phyloP scores from a whole-genome alignment of 2,329 filamentous ascomycete genomes.

The Colletotrichum echinochloae region DNA sequence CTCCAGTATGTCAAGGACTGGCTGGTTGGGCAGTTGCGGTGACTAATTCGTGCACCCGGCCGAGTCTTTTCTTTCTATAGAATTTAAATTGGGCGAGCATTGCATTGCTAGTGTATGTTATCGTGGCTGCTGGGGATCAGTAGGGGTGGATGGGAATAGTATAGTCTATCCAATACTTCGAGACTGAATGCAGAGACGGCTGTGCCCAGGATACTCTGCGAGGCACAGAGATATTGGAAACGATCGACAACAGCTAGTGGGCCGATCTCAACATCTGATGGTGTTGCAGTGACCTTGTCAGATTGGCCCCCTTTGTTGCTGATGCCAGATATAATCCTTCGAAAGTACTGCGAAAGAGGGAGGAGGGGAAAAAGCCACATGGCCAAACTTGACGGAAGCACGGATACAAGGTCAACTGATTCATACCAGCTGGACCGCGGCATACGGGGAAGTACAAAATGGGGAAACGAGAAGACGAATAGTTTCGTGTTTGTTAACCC shows the following conservation, averaged over 20 bases:
- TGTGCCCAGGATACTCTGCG: neutral
- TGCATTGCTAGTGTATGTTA: neutral
- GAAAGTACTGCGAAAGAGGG: too few species aligned
- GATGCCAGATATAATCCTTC: slow-evolving; percentile 7
- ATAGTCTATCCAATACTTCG: slow-evolving; percentile 6
- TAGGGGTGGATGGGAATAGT: neutral
- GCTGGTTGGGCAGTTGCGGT: slow-evolving; percentile 19
- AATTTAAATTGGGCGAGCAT: neutral
- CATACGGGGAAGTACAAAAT: neutral
- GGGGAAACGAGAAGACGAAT: neutral
- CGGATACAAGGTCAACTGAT: neutral
- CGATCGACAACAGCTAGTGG: slow-evolving; percentile 11
- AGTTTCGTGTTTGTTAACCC: neutral
- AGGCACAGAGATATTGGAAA: neutral
- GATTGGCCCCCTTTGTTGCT: slow-evolving; percentile 4
- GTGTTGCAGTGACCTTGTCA: slow-evolving; percentile 2
- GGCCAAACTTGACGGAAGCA: neutral
- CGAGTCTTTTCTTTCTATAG: slow-evolving; percentile 7
- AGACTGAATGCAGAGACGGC: neutral
- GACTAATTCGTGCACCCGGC: slow-evolving; percentile 3
- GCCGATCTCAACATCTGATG: slow-evolving; percentile 11
- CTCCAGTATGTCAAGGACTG: slow-evolving; percentile 33
- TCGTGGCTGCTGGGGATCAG: neutral
- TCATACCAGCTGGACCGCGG: neutral
- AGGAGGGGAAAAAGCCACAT: too few species aligned